Base-by-base conservation (phyloP, 306 rosid species). In the Ammopiptanthus mongolicus region DNA sequence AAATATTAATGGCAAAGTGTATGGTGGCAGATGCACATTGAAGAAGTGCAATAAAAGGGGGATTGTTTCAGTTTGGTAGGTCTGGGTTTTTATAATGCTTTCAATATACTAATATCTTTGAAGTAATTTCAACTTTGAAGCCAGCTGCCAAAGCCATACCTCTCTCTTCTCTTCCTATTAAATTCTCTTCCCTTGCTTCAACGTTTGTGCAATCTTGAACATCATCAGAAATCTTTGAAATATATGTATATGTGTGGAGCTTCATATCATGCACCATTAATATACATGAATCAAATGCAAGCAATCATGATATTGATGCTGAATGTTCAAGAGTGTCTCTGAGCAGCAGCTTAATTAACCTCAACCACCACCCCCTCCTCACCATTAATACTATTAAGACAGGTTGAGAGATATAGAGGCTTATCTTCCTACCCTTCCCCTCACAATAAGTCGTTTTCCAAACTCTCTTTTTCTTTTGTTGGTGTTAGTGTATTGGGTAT, bases 51-150 rank as follows among this genome's bases (percentile, higher is more conserved):
- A 87, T 87, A 71, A 87, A 88, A 85, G 80, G 82, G 65, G 81
- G 75, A 67, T 72, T 41, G 80, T 87, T 84, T 81, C 91, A 80
- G 93, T 88, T 90, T 83, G 96, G 94, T 94, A 91, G 98, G 96
- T 94, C 80, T 88, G 78, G 18, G 84, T 61, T 84, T 81, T 83
- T 76, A 83, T 87, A 80, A 75, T 86, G 88, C 91, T 76, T 89
- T 87, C 73, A 86, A 59, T 80, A 56, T n/a, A n/a, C n/a, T n/a
- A n/a, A n/a, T n/a, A n/a, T n/a, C n/a, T n/a, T n/a, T n/a, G n/a
- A n/a, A n/a, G n/a, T n/a, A 41, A 7, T 72, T 65, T 50, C 48
- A 60, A 25, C 63, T 74, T 37, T 48, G 59, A 75, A 66, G 60
- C 62, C 39, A 77, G 34, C 50, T 23, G 6, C 71, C 65, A 79